phyloP scores from a whole-genome alignment of 1,139 yeast species.

The Blastobotrys malaysiensis region DNA sequence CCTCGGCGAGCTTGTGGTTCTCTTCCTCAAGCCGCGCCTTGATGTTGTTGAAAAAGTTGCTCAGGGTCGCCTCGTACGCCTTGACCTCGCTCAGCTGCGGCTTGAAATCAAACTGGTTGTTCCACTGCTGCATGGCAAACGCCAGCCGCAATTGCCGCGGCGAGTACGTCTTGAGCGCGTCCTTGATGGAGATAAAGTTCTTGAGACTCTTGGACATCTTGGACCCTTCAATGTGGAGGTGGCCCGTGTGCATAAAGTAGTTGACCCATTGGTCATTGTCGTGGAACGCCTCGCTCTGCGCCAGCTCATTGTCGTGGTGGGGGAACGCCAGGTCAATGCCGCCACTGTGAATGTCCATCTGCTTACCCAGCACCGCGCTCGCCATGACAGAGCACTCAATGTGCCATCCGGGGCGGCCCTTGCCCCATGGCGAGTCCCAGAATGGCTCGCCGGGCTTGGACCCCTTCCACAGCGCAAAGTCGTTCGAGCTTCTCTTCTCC shows the following conservation, averaged over 20 bases:
- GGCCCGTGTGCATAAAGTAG: constrained; percentile 95
- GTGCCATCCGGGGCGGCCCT: constrained; percentile 99
- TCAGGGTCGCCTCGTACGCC: constrained; percentile 64
- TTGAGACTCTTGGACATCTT: constrained; percentile 95
- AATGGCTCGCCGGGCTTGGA: constrained; percentile 97
- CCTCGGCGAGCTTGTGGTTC: constrained; percentile 39
- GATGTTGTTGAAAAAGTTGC: constrained; percentile 77
- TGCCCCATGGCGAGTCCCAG: constrained; percentile 96
- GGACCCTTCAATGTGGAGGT: constrained; percentile 95
- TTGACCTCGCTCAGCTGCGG: constrained; percentile 73
- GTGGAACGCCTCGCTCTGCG: constrained; percentile 92
- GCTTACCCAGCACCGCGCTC: constrained; percentile 72
- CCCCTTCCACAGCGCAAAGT: constrained; percentile 95
- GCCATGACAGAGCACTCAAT: constrained; percentile 99
- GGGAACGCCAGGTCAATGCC: constrained; percentile 98
- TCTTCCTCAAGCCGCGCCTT: constrained; percentile 66
- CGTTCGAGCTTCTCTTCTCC: constrained; percentile 68
- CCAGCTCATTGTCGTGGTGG: constrained; percentile 98
- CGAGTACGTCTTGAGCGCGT: constrained; percentile 67
- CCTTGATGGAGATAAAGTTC: constrained; percentile 90
- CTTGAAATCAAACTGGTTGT: constrained; percentile 85
- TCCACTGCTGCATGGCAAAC: constrained; percentile 91
- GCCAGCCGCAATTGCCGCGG: constrained; percentile 84
- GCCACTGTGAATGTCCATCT: constrained; percentile 93
- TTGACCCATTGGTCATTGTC: constrained; percentile 93